phyloP scores from a whole-genome alignment of 345 rosid species.

The Citrus reticulata region DNA sequence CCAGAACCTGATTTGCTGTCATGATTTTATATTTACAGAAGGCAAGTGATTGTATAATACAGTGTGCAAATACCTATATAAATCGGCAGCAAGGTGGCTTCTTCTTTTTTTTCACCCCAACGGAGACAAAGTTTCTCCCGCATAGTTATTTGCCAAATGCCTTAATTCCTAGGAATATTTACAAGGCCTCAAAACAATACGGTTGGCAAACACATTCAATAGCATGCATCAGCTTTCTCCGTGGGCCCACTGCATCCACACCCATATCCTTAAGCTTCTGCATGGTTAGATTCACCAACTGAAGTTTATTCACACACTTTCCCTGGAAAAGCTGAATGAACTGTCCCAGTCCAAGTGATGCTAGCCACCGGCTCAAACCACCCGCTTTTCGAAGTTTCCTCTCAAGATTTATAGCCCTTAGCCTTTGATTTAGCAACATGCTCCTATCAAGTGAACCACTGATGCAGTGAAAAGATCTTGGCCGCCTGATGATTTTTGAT shows the following conservation, averaged over 20 bases:
- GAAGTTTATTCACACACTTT: conserved; percentile 57
- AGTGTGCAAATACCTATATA: neutral
- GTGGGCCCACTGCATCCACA: conserved; percentile 82
- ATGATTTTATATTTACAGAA: neutral
- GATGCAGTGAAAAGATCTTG: conserved; percentile 33
- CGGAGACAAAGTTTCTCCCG: neutral
- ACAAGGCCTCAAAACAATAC: conserved; percentile 35
- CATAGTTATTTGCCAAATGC: neutral
- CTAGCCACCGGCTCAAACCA: conserved; percentile 73
- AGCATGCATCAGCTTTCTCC: conserved; percentile 93
- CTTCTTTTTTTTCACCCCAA: neutral
- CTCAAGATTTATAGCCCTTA: conserved; percentile 69
- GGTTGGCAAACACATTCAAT: conserved; percentile 81
- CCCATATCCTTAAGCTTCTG: conserved; percentile 98
- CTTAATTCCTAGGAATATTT: conserved; percentile 6
- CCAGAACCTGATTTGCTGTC: neutral
- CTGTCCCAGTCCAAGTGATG: conserved; percentile 72
- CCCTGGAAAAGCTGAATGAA: conserved; percentile 66
- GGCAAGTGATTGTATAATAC: neutral
- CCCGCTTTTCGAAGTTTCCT: conserved; percentile 75
- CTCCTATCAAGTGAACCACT: conserved; percentile 36
- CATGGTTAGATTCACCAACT: conserved; percentile 80
- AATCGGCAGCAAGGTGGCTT: neutral
- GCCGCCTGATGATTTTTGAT: conserved; percentile 31
- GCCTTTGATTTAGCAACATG: conserved; percentile 40